Base-by-base conservation (phyloP, 768 basidiomycete species). In the Daedalea quercina region DNA sequence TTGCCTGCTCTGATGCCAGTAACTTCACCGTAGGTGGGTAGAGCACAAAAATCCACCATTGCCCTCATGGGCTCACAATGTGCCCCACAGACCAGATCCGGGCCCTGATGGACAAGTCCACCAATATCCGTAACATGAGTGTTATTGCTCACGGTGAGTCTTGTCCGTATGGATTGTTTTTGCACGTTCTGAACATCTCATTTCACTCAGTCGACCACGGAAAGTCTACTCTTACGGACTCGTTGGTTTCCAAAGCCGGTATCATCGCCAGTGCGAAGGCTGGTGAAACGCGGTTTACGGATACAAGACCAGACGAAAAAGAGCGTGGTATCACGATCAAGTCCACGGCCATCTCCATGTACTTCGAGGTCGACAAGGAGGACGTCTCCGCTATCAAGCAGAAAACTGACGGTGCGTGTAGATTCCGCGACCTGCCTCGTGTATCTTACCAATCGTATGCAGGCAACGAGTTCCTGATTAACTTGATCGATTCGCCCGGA, bases 241-340 rank as follows among this genome's bases (percentile, higher is more conserved):
- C 95, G 40, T 80, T 99, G 43, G 94, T 99, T 68, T 94, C 95
- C 59, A 98, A 98, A 78, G 96, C 96, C 58, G 96, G 96, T 81
- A 99, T 99, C 70, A 97, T 99, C 63, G 95, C 96, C 56, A 74
- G 78, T 41, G 76, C 91, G 66, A 95, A 96, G 70, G 92, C 96
- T 55, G 96, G 96, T 68, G 93, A 96, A 54, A 79, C 90, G 82
- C 91, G 95, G 55, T 97, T 94, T 70, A 98, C 92, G 52, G 94
- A 97, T 72, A 98, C 96, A 54, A 81, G 95, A 76, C 83, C 88
- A 9, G 96, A 99, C 68, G 96, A 99, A 79, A 97, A 95, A 69
- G 95, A 98, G 70, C 94, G 95, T 73, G 96, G 96, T 78, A 98
- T 99, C 66, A 98, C 96, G 50, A 98, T 99, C 76, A 99, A 99